A percentile compares a stretch with the other conserved stretches of the same genome.
Conservation (phyloP, 768 basidiomycete species). For the Cubamyces sp. region DNA sequence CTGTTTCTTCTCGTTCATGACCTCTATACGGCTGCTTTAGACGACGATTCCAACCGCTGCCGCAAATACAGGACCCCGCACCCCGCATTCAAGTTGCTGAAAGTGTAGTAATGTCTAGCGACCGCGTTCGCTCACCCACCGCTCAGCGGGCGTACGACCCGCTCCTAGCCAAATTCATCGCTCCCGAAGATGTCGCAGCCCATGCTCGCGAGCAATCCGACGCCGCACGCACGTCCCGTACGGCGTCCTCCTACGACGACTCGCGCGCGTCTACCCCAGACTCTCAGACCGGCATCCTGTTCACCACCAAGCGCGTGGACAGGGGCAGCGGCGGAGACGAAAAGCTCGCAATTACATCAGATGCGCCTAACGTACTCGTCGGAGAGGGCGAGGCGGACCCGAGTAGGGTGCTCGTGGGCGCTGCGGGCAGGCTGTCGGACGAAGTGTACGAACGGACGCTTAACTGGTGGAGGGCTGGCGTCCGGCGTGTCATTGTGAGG, state of each 20-base stretch:
- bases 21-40: neutral
- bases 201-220: conserved; percentile 1
- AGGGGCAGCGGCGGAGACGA: conserved; percentile 11
- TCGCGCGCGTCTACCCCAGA: conserved; percentile 29
- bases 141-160: conserved; percentile 8
- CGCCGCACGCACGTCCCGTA: neutral
- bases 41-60: neutral
- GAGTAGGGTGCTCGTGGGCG: conserved; percentile 20
- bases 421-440: conserved; percentile 35
- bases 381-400: conserved; percentile 7
- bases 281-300: conserved; percentile 8
- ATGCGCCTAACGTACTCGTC: neutral
- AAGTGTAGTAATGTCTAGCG: neutral
- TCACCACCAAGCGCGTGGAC: conserved; percentile 17
- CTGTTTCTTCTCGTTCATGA: conserved; percentile 3
- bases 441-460: conserved; percentile 70
- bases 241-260: conserved; percentile 14
- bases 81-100: too few relatives aligned
- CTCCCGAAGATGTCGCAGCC: neutral
- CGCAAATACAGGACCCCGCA: neutral
- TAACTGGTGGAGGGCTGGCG: conserved; percentile 64
- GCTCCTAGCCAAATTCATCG: conserved; percentile 4
- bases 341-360: conserved; percentile 18
- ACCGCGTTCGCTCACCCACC: conserved; percentile 2
- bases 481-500: conserved; percentile 57